These are phyloP conservation scores for Pyrrhoderma lamaoense DNA, from an alignment of 1,284 basidiomycete genomes.

Conservation along the genomic window DNA sequence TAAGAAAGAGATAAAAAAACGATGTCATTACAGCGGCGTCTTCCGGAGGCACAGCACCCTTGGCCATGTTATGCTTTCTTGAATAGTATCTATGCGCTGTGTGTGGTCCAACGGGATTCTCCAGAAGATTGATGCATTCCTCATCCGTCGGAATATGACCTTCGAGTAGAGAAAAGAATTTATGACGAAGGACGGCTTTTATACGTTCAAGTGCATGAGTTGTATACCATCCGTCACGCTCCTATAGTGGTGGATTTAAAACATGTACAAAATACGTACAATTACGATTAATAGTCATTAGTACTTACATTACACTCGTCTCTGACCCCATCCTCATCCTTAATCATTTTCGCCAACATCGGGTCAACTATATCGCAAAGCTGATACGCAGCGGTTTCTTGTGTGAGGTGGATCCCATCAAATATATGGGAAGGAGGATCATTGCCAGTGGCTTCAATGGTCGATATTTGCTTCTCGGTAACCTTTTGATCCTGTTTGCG, in stretches of 20 bases:
- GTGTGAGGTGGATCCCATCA: constrained; percentile 73
- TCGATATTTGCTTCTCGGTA: constrained; percentile 18
- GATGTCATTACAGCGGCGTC: constrained; percentile 60
- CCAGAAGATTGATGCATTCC: constrained; percentile 59
- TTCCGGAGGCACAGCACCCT: constrained; percentile 70
- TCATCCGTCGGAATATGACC: constrained; percentile 62
- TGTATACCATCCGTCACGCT: constrained; percentile 83
- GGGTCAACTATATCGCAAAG: constrained; percentile 87
- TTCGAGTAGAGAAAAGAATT: constrained; percentile 79
- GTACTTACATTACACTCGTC: constrained; percentile 64
- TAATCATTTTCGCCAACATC: constrained; percentile 73
- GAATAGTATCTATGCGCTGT: constrained; percentile 34
- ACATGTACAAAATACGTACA: not conserved
- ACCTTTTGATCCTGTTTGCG: constrained; percentile 57
- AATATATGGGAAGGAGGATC: constrained; percentile 69
- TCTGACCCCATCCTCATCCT: constrained; percentile 58
- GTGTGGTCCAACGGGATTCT: constrained; percentile 24
- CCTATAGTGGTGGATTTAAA: constrained; percentile 33
- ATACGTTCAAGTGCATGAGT: constrained; percentile 71
- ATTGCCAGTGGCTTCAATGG: not conserved
- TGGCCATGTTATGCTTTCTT: constrained; percentile 80
- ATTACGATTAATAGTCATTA: not conserved
- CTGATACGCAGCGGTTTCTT: constrained; percentile 87
- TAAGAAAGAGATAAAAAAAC: not conserved
- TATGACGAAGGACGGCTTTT: constrained; percentile 77